Base-by-base conservation (phyloP, 2,329 filamentous ascomycete genomes). In the Fusarium tanahbumbuense region DNA sequence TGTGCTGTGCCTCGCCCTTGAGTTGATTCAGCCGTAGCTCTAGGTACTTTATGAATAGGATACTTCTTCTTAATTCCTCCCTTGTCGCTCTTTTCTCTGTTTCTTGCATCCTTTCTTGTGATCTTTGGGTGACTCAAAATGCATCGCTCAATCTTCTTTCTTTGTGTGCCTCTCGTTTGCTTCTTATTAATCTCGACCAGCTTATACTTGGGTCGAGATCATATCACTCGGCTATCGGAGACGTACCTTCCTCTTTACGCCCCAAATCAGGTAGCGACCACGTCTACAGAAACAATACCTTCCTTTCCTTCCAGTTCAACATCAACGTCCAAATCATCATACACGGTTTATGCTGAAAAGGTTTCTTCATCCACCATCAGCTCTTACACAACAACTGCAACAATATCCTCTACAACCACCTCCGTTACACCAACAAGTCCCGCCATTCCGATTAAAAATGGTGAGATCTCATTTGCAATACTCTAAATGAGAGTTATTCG, bases 201-300 rank as follows among this genome's bases (percentile, higher is more conserved):
- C 28, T 45, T 74, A 23, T 74, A 74, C 52, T 56, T 74, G 16
- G 72, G 72, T 25, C 70, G 62, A 18, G 72, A 73, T 45, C 72
- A 71, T n/a, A 58, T 74, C 41, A 64, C 60, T 34, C 57, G 72
- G 41, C 34, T 74, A 16, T 66, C 72, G 10, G 57, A 62, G 20
- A 32, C 70, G 22, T 60, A 67, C 41, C 47, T 73, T 41, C 70
- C 72, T 23, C 63, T 63, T 2, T 48, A 60, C 34, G 64, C 25
- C 11, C 58, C 50, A 42, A 41, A 52, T 13, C n/a, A n/a, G 18
- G 18, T 30, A 37, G 18, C 28, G 22, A 49, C 40, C 28, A 56
- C 62, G 10, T 50, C 40, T 47, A 49, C 62, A 30, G 32, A 44
- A 56, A 47, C 18, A 56, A 27, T 18, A 48, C 20, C 28, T 16